A percentile compares a stretch with the other conserved stretches of the same genome.
Evolutionary conservation across 176 grass and related monocot genomes (phyloP).

Genomic region (Zoysia japonica): DNA sequence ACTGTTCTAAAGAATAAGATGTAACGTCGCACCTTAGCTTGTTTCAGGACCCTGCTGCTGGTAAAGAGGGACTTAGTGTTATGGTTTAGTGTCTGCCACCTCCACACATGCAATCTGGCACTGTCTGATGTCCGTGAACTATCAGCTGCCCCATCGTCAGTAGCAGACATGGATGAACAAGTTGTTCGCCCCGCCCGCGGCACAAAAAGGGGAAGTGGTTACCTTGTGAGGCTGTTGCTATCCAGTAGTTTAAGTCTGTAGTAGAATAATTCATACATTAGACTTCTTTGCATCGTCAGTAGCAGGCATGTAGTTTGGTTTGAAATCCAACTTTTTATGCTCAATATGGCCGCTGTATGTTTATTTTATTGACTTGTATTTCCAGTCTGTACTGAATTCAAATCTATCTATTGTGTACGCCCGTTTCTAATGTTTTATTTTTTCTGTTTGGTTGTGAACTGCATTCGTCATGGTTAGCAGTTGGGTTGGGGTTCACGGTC

Average conservation of each 20-base stretch:
- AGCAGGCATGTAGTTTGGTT: constrained; percentile 18
- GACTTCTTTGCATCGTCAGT: constrained; percentile 15
- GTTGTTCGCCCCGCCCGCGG: constrained; percentile 1
- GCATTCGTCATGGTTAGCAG: neutral
- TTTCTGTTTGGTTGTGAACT: neutral
- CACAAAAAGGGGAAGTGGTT: constrained; percentile 3
- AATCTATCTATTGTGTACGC: neutral
- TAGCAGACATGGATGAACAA: constrained; percentile 19
- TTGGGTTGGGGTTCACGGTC: neutral
- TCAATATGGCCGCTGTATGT: constrained; percentile 12
- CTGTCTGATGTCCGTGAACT: constrained; percentile 22
- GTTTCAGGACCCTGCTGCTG: constrained; percentile 68
- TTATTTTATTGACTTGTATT: neutral
- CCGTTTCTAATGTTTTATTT: neutral
- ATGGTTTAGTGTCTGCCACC: constrained; percentile 52
- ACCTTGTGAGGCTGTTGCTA: constrained; percentile 28
- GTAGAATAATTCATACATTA: constrained; percentile 38
- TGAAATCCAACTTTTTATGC: constrained; percentile 25
- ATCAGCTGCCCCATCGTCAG: constrained; percentile 29
- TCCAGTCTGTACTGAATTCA: neutral
- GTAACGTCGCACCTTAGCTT: constrained; percentile 53
- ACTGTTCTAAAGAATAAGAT: constrained; percentile 50
- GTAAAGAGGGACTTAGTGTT: constrained; percentile 49
- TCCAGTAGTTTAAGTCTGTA: constrained; percentile 3
- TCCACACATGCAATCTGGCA: constrained; percentile 34